phyloP scores from a whole-genome alignment of 305 asterid genomes.

The Rubia peregrina region DNA sequence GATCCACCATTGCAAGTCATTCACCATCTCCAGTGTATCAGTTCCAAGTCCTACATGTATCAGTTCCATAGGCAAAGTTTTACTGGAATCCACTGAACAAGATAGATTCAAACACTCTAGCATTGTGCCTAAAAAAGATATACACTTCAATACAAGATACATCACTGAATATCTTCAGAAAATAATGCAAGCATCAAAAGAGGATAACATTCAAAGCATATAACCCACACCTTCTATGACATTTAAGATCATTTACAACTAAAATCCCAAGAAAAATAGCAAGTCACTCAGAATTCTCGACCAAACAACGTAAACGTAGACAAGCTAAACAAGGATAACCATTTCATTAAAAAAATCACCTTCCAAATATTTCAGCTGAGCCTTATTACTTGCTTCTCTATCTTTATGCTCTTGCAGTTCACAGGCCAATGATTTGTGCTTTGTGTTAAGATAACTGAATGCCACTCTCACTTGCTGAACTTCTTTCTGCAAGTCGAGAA shows the following conservation, averaged over 20 bases:
- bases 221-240: neutral
- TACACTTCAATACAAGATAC: neutral
- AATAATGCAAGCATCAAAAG: neutral
- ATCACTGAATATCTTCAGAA: neutral
- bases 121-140: neutral
- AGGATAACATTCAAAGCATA: neutral
- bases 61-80: neutral
- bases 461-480: conserved; percentile 52
- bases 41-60: conserved; percentile 4
- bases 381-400: conserved; percentile 71
- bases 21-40: neutral
- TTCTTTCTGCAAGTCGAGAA: conserved; percentile 47
- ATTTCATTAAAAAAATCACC: conserved; percentile 32
- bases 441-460: conserved; percentile 57
- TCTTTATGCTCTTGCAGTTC: conserved; percentile 71
- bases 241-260: neutral
- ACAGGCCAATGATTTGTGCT: conserved; percentile 68
- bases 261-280: neutral
- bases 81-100: neutral
- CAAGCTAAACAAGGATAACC: neutral
- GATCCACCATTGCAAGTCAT: conserved; percentile 1
- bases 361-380: conserved; percentile 53
- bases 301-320: neutral
- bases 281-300: neutral
- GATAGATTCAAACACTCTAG: neutral